Evolutionary conservation across 2,329 filamentous ascomycete species (phyloP).

Genomic region (Diaporthe ampelina): DNA sequence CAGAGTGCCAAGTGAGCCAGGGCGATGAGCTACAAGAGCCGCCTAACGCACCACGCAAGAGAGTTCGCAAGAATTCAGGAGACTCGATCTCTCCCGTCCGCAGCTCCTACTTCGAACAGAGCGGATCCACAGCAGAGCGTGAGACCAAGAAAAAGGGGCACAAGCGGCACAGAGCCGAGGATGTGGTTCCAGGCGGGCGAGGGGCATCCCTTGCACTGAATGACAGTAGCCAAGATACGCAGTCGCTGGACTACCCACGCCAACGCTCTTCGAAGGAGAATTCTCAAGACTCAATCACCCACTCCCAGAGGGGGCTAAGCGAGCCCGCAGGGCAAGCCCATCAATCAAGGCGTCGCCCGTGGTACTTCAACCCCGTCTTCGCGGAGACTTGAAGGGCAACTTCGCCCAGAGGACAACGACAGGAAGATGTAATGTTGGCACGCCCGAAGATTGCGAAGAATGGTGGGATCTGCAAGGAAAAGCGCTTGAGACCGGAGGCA

Average conservation of each 20-base stretch:
- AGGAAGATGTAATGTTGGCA: background rate
- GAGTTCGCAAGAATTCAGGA: background rate
- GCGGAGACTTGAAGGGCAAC: background rate
- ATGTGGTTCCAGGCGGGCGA: background rate
- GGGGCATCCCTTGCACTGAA: background rate
- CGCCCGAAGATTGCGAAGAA: background rate
- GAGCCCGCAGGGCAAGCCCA: background rate
- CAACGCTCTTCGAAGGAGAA: slow-evolving; percentile 35
- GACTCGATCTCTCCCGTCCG: background rate
- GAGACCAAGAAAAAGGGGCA: background rate
- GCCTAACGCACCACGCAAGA: slow-evolving; percentile 22
- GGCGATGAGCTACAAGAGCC: background rate
- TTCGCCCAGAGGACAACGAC: background rate
- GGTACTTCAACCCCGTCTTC: background rate
- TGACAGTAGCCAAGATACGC: slow-evolving; percentile 10
- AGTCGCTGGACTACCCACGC: slow-evolving; percentile 37
- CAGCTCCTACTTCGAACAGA: slow-evolving; percentile 3
- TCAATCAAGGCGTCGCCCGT: background rate
- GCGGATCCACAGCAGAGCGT: background rate
- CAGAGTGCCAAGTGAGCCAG: background rate
- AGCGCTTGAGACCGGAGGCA: background rate
- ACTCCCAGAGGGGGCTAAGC: slow-evolving; percentile 39
- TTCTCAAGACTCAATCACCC: slow-evolving; percentile 41
- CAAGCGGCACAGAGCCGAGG: background rate
- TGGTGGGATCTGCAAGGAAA: background rate